Percentiles rank a stretch among this genome's conserved stretches.
Evolutionary conservation across 441 rosid species (phyloP).

Genomic region (Pelargonium myrrhifolium): DNA sequence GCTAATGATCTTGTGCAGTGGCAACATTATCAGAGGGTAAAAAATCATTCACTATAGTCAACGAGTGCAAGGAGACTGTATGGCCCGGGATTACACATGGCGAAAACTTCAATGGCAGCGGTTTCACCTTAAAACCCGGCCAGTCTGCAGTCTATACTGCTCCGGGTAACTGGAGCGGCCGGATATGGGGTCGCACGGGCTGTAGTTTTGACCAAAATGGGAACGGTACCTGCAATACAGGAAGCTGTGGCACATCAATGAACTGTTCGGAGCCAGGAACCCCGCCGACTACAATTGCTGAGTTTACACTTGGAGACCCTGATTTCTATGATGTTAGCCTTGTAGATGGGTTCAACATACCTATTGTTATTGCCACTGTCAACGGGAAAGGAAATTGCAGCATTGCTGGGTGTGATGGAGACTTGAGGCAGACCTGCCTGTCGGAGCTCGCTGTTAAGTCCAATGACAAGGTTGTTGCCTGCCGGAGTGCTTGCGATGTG

Average conservation of each 20-base stretch:
- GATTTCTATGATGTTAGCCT: constrained; percentile 88
- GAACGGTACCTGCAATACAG: constrained; percentile 73
- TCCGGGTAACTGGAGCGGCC: constrained; percentile 74
- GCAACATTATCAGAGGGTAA: constrained; percentile 31
- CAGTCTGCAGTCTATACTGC: constrained; percentile 58
- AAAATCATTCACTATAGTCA: constrained; percentile 62
- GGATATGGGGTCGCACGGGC: constrained; percentile 86
- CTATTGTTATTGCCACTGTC: constrained; percentile 50
- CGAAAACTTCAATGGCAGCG: constrained; percentile 54
- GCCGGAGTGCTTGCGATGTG: constrained; percentile 93
- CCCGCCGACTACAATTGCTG: constrained; percentile 76
- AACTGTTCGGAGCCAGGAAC: constrained; percentile 54
- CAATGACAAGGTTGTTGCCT: constrained; percentile 57
- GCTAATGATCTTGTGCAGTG: constrained; percentile 25
- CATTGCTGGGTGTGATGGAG: constrained; percentile 54
- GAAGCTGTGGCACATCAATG: constrained; percentile 50
- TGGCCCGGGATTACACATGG: constrained; percentile 89
- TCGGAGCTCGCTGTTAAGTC: constrained; percentile 50
- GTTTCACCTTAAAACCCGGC: constrained; percentile 52
- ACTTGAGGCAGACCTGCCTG: constrained; percentile 53
- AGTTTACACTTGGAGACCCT: constrained; percentile 51
- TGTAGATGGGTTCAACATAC: constrained; percentile 80
- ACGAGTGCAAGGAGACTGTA: constrained; percentile 55
- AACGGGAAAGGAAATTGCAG: constrained; percentile 75
- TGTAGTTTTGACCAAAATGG: constrained; percentile 63